Evolutionary conservation across 352 stramenopile genomes (phyloP), one percentile per base, ranked within the genome.

Genomic region (Phytophthora cactorum): DNA sequence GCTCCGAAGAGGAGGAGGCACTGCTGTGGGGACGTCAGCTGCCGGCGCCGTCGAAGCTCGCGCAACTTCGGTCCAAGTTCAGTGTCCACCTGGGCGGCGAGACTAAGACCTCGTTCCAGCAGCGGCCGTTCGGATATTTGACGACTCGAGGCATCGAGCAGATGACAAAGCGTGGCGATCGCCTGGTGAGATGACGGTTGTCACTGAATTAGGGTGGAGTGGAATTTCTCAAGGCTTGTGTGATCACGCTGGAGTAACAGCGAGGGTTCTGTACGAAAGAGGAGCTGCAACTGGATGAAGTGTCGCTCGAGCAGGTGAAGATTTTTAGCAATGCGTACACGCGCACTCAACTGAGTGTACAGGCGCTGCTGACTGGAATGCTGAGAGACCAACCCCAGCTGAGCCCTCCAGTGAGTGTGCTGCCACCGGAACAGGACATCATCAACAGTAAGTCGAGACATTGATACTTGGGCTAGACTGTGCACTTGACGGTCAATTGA

Each of bases 291-390:
- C 52, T 92, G n/a, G 75, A 74, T 32, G 38, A 59, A 29, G 52
- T 91, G 50, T 50, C 25, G 3, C 50, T 63, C 3, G 41, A 66
- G 1, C 70, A 90, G 54, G 64, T 91, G 32, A 72, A 86, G 41
- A 75, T 93, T 51, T 89, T 81, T 59, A 87, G 83, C 62, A 93
- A 90, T 47, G 55, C 79, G 28, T 93, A 93, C 74, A 82, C 76
- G 15, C 85, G 87, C 45, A 95, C 87, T n/a, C 87, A 95, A 63
- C 46, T 91, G 14, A 95, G 87, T 66, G 85, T 81, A 11, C 81
- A 92, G 64, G 77, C 82, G 36, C 56, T 95, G 32, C 69, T 95
- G 15, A 66, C 49, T 1, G 81, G 76, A 2, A 68, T 95, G 49
- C 59, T 91, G 6, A 56, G 55, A 3, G 70, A 72, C 31, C 56